phyloP scores from a whole-genome alignment of 805 yeast genomes.

The Myxozyma neotropica region DNA sequence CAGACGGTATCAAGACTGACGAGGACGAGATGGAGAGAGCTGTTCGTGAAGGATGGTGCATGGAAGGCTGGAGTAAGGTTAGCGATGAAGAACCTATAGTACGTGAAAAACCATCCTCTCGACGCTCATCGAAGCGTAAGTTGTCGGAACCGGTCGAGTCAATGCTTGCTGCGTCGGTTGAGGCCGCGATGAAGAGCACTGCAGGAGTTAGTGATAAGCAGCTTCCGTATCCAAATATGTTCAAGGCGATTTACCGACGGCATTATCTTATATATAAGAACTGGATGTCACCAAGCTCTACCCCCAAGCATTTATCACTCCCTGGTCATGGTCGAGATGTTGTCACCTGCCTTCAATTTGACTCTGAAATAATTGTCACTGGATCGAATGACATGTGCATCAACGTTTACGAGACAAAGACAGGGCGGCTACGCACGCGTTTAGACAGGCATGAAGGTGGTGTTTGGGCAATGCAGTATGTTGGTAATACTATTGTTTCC shows the following conservation, averaged over 20 bases:
- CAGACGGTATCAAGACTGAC: constrained; percentile 60
- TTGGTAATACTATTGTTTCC: constrained; percentile 75
- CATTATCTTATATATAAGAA: constrained; percentile 59
- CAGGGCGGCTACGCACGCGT: constrained; percentile 64
- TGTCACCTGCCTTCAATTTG: constrained; percentile 94
- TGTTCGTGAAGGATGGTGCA: constrained; percentile 40
- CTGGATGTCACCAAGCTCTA: constrained; percentile 77
- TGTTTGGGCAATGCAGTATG: constrained; percentile 95
- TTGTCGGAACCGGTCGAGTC: neutral
- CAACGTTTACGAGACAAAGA: constrained; percentile 73
- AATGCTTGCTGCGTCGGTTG: neutral
- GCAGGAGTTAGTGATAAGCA: neutral
- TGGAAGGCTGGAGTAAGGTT: constrained; percentile 23
- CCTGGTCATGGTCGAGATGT: constrained; percentile 64
- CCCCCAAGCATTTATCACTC: constrained; percentile 67
- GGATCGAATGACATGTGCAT: constrained; percentile 89
- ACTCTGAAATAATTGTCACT: constrained; percentile 84
- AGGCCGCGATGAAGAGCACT: neutral
- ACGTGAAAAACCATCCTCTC: too few relatives aligned
- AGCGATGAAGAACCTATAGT: neutral
- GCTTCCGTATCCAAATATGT: constrained; percentile 40
- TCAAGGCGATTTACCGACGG: constrained; percentile 63
- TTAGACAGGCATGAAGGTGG: constrained; percentile 94
- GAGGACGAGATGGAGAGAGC: constrained; percentile 51
- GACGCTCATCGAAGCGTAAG: too few relatives aligned